These are phyloP conservation scores for Saturnispora sekii DNA, from an alignment of 805 yeast genomes.

Conservation along the genomic window DNA sequence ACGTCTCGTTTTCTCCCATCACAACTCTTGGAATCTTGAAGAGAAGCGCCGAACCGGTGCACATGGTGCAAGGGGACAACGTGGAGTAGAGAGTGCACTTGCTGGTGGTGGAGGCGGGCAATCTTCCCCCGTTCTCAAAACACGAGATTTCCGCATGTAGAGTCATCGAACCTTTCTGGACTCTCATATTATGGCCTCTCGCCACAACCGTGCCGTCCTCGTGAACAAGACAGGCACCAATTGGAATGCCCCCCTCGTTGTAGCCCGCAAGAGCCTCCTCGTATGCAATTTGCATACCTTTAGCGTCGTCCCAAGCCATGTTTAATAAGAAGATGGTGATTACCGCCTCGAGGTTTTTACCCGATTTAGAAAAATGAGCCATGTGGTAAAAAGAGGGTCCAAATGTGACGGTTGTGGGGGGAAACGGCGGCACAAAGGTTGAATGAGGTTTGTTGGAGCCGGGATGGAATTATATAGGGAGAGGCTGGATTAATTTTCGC, in stretches of 20 bases:
- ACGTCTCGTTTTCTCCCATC: conserved; percentile 79
- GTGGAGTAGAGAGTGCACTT: conserved; percentile 89
- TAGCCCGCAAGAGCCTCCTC: conserved; percentile 63
- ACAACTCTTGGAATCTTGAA: conserved; percentile 86
- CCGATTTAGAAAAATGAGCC: too few species aligned
- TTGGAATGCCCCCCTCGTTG: conserved; percentile 69
- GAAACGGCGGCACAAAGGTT: too few species aligned
- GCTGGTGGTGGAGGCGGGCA: conserved; percentile 69
- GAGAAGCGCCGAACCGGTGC: conserved; percentile 85
- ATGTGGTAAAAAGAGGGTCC: too few species aligned
- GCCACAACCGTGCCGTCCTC: conserved; percentile 78
- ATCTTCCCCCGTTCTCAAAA: conserved; percentile 83
- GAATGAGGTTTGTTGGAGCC: too few species aligned
- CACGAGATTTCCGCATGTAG: conserved; percentile 90
- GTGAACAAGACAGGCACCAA: conserved; percentile 60
- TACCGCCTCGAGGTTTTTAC: too few species aligned
- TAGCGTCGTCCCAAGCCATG: conserved; percentile 51
- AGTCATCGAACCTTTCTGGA: conserved; percentile 76
- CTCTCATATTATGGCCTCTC: conserved; percentile 81
- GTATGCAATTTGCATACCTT: conserved; percentile 60
- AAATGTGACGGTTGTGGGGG: too few species aligned
- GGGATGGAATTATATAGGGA: too few species aligned
- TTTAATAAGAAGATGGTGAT: background rate
- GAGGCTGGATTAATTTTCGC: too few species aligned
- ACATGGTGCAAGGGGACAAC: conserved; percentile 89